Conservation (phyloP, 371 early-diverging fungal species). For the Parasitella parasitica region DNA sequence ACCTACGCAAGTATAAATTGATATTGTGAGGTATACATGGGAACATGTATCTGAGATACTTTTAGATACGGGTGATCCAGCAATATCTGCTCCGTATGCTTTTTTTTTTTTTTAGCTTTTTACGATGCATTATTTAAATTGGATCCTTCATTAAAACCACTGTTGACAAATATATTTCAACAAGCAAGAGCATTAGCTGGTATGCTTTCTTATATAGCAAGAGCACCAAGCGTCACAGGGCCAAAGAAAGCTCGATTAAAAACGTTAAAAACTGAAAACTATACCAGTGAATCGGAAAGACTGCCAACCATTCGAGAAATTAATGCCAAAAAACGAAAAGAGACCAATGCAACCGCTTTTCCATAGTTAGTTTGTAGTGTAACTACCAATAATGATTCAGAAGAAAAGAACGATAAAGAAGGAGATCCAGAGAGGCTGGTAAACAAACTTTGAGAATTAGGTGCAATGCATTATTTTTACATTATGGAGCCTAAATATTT, state of each 20-base stretch:
- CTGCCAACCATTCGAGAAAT: slow-evolving; percentile 29
- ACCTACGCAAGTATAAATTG: slow-evolving; percentile 36
- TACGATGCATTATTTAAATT: slow-evolving; percentile 41
- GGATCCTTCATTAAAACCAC: slow-evolving; percentile 12
- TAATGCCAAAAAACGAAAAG: slow-evolving; percentile 25
- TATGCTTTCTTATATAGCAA: slow-evolving; percentile 41
- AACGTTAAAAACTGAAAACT: slow-evolving; percentile 13
- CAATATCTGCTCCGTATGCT: slow-evolving; percentile 40
- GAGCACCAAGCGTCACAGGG: slow-evolving; percentile 27
- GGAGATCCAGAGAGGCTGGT: slow-evolving; percentile 30
- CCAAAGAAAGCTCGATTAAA: background rate
- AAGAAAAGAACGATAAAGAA: slow-evolving; percentile 13
- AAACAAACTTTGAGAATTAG: slow-evolving; percentile 30
- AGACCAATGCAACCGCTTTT: background rate
- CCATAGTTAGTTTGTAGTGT: background rate
- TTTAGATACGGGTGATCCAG: slow-evolving; percentile 22
- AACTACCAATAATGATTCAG: background rate
- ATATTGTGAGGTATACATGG: slow-evolving; percentile 40
- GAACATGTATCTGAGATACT: slow-evolving; percentile 35
- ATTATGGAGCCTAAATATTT: slow-evolving; percentile 33
- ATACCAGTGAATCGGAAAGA: slow-evolving; percentile 19
- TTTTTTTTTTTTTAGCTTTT: slow-evolving; percentile 45
- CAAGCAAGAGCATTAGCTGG: slow-evolving; percentile 48
- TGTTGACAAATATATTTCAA: slow-evolving; percentile 41
- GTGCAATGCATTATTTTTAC: slow-evolving; percentile 43